Conservation (phyloP, 108 stramenopile genomes). For the Skeletonema costatum region DNA sequence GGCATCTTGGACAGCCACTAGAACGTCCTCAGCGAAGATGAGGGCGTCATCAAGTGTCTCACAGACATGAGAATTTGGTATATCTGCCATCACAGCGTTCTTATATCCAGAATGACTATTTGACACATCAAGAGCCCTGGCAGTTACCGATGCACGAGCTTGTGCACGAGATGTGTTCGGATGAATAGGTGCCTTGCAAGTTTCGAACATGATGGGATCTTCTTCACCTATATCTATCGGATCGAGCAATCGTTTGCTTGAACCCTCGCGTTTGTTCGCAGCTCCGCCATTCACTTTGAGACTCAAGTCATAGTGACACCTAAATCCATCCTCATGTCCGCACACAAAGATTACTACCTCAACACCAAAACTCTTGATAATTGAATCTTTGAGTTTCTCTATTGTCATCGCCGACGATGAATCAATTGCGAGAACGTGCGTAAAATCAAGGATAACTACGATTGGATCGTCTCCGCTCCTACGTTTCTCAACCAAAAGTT, state of each 20-base stretch:
- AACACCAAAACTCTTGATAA: conserved; percentile 45
- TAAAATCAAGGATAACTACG: conserved; percentile 70
- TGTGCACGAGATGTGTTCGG: neutral
- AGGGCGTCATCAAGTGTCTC: conserved; percentile 62
- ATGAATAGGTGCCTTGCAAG: neutral
- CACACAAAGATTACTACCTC: conserved; percentile 62
- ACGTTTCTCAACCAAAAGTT: conserved; percentile 20
- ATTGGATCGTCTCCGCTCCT: conserved; percentile 25
- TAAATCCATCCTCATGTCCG: conserved; percentile 65
- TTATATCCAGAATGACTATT: neutral
- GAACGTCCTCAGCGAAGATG: conserved; percentile 66
- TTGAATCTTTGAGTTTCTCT: conserved; percentile 56
- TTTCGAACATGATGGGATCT: neutral
- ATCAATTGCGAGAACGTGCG: conserved; percentile 70
- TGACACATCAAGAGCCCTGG: conserved; percentile 11
- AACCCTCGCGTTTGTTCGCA: neutral
- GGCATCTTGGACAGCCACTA: conserved; percentile 52
- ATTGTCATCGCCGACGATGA: conserved; percentile 73
- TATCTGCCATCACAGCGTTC: neutral
- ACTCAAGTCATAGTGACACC: conserved; percentile 53
- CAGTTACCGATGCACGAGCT: conserved; percentile 5
- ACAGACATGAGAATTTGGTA: conserved; percentile 46
- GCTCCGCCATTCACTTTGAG: conserved; percentile 26
- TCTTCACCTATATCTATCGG: conserved; percentile 1
- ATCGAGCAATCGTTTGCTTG: conserved; percentile 11